A percentile compares a stretch with the other conserved stretches of the same genome.
Evolutionary conservation across 768 basidiomycete genomes (phyloP).

Genomic region (Clitopilus passeckerianus): DNA sequence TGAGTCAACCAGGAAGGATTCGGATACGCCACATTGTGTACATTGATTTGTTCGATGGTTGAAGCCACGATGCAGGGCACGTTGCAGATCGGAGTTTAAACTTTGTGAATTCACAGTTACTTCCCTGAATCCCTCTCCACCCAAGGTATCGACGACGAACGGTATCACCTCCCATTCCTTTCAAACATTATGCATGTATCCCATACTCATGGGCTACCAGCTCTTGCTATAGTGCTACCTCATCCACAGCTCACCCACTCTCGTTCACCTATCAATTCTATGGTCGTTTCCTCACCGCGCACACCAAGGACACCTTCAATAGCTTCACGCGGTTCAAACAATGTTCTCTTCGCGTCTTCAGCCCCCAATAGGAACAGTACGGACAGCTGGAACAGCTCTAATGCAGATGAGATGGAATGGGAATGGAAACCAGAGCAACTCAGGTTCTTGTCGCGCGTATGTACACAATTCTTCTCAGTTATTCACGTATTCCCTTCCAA

Average conservation of each 20-base stretch:
- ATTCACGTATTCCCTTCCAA: slow-evolving; percentile 5
- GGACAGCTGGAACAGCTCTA: slow-evolving; percentile 85
- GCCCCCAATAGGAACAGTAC: slow-evolving; percentile 60
- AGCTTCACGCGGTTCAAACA: slow-evolving; percentile 46
- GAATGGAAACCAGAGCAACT: slow-evolving; percentile 78
- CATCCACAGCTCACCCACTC: slow-evolving; percentile 49
- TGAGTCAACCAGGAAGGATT: background rate
- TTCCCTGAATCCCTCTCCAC: background rate
- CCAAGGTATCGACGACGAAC: background rate
- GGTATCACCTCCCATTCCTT: slow-evolving; percentile 12
- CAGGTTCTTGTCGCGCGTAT: slow-evolving; percentile 60
- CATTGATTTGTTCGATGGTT: slow-evolving; percentile 7
- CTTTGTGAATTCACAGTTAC: slow-evolving; percentile 11
- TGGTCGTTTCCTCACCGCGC: slow-evolving; percentile 38
- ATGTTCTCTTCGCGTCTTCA: slow-evolving; percentile 40
- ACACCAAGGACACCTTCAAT: slow-evolving; percentile 61
- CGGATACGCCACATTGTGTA: slow-evolving; percentile 1
- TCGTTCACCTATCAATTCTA: slow-evolving; percentile 45
- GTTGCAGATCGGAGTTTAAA: slow-evolving; percentile 26
- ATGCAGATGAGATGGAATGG: slow-evolving; percentile 56
- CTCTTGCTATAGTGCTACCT: slow-evolving; percentile 61
- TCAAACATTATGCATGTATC: slow-evolving; percentile 44
- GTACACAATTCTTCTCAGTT: slow-evolving; percentile 16
- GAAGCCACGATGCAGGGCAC: slow-evolving; percentile 34
- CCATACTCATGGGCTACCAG: slow-evolving; percentile 42